Base-by-base conservation (phyloP, 1,284 basidiomycete genomes). In the Moniliella sp. region DNA sequence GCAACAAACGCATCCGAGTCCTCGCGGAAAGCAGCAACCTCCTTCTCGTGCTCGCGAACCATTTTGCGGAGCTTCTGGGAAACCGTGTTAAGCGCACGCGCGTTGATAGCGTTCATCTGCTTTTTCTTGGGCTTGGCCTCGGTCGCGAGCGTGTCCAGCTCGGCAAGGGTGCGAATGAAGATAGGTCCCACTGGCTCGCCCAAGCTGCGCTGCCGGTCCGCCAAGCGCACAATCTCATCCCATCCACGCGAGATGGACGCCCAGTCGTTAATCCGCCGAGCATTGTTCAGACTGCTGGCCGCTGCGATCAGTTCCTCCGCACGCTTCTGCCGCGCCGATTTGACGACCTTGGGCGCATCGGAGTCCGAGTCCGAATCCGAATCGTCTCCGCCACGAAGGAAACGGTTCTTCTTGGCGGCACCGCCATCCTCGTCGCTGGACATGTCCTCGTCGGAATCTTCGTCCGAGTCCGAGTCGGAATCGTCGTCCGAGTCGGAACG, bases 11-110 rank as follows among this genome's bases (percentile, higher is more conserved):
- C n/a, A n/a, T n/a, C n/a, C n/a, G n/a, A n/a, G n/a, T n/a, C n/a
- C n/a, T n/a, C n/a, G n/a, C n/a, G n/a, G 67, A 75, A 93, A 40
- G 71, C 71, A 51, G 73, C 73, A 31, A 93, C 62, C 42, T 79
- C 75, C 23, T 65, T 64, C 64, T 94, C 91, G 57, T 82, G 72
- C 61, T 94, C 91, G 64, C 86, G 88, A 39, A 68, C 57, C 18
- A 76, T 70, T 66, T 88, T 94, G 65, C 80, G 86, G 41, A 94
- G 69, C 62, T 88, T 94, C 65, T 94, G 86, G 66, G 84, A 91
- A 74, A 93, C 82, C 15, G 78, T 77, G 46, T 84, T 94, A 50
- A 94, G 69, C 1, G 84, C 84, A 59, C 82, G 83, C 29, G 83
- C 79, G 57, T 88, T 91, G 43, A 72, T 77, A 1, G 83, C 80